Base-by-base conservation (phyloP, 2,329 filamentous ascomycete genomes). In the Ceratocystis colombiana region DNA sequence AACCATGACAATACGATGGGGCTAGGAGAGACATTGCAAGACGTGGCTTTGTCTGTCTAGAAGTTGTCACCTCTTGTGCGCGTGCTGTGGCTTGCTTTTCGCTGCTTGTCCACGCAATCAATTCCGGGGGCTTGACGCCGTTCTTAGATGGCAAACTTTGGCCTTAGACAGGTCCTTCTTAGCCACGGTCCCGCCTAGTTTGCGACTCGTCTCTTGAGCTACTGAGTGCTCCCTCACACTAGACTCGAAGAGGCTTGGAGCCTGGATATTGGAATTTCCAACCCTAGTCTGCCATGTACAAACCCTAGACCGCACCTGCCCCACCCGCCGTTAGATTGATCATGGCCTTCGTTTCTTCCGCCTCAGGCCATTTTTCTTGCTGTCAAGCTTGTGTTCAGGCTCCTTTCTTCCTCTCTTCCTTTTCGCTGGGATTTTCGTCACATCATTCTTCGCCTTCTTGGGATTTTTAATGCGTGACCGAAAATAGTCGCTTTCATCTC, bases 401-500 rank as follows among this genome's bases (percentile, higher is more conserved):
- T 63, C 5, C 33, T n/a, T 12, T 63, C 28, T 59, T 59, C 50
- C 15, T 55, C 20, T 48, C 25, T 22, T 48, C 37, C 12, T 5
- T 20, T 45, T 22, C 12, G 22, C 25, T 48, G 28, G 30, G 28
- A 30, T 37, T 8, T n/a, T 33, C 2, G 46, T 6, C 28, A 25
- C 20, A 5, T 25, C 15, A 12, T 12, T 41, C 10, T 41, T 37
- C 5, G 20, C 12, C 7, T 17, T 59, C 28, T 59, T 59, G 15
- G 53, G 15, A 15, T 59, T 59, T 25, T n/a, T 59, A 4, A n/a
- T 59, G 28, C 37, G 10, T 12, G 44, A 22, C 44, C 37, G 8
- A 48, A 63, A 63, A 63, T 63, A 63, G 61, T n/a, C 41, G 12
- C 44, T 46, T 63, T 63, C 61, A 63, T 63, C 61, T 63, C 61